Base-by-base conservation (phyloP, 75 land plant species). In the Pinus albicaulis region DNA sequence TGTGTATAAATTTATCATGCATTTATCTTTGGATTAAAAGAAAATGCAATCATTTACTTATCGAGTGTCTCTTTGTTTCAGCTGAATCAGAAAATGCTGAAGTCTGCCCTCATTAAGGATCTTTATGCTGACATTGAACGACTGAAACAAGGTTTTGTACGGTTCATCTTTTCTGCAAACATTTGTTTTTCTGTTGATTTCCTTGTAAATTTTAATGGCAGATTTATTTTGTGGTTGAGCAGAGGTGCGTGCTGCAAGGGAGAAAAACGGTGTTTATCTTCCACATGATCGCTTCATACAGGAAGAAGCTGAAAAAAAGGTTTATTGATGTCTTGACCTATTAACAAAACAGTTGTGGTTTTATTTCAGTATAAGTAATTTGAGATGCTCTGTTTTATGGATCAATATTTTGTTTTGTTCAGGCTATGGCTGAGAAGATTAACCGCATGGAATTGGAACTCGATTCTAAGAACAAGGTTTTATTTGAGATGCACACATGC, bases 31-130 rank as follows among this genome's bases (percentile, higher is more conserved):
- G 13, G 20, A 22, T 56, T 81, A 28, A 17, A 44, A 24, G 25
- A 23, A 52, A 10, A 23, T 71, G 10, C 7, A 22, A 23, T 36
- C 58, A 26, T 3, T 82, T 71, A 64, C 66, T 15, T n/a, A 10
- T 56, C 15, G 57, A 14, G 26, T 10, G n/a, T 56, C 73, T 22
- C 26, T 60, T 34, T 57, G 10, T 70, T 73, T 36, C 88, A 95
- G 98, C 81, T 93, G n/a, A 96, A 96, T 79, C 99, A 96, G 65
- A 96, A 96, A 86, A 93, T 90, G 90, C 88, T 94, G 95, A 96
- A 96, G 82, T 90, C 98, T 73, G 93, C 98, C n/a, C 53, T 96
- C 38, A 91, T 96, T 25, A 96, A 96, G 78, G 99, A 96, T 78
- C 86, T 94, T 36, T 92, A 96, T 69, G 74, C 78, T 58, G 99